These are phyloP conservation scores for Apiotrichum sp. DNA, from an alignment of 1,284 basidiomycete genomes.

Conservation along the genomic window DNA sequence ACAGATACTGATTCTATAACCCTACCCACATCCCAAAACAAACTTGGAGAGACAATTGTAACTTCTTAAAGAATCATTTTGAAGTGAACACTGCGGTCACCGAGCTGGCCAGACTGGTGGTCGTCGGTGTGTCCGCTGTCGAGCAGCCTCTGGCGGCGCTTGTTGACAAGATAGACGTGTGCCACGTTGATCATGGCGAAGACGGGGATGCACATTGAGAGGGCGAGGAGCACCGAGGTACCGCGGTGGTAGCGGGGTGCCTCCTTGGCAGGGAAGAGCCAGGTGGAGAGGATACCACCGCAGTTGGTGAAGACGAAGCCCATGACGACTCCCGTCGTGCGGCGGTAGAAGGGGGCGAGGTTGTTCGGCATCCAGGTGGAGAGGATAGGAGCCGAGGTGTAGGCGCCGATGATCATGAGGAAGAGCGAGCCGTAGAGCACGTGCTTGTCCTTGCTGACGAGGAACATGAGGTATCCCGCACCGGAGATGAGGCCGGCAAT, in stretches of 20 bases:
- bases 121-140: neutral
- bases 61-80: conserved; percentile 2
- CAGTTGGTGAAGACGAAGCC: conserved; percentile 54
- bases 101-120: neutral
- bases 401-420: conserved; percentile 40
- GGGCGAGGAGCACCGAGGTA: conserved; percentile 27
- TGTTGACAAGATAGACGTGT: conserved; percentile 16
- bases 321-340: conserved; percentile 55
- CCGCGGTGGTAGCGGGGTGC: conserved; percentile 49
- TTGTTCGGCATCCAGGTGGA: conserved; percentile 52
- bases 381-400: conserved; percentile 29
- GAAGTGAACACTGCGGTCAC: conserved; percentile 7
- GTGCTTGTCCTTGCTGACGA: conserved; percentile 23
- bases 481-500: conserved; percentile 24
- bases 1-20: too few relatives aligned
- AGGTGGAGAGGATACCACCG: conserved; percentile 56
- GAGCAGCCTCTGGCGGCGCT: neutral
- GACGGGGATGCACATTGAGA: conserved; percentile 9
- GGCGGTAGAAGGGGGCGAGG: conserved; percentile 53
- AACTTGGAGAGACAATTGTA: neutral
- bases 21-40: neutral
- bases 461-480: conserved; percentile 38
- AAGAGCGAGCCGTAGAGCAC: conserved; percentile 40
- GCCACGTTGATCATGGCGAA: conserved; percentile 16
- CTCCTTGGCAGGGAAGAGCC: conserved; percentile 51